Conservation (phyloP, 352 stramenopile genomes). For the Phytopythium delawarense region DNA sequence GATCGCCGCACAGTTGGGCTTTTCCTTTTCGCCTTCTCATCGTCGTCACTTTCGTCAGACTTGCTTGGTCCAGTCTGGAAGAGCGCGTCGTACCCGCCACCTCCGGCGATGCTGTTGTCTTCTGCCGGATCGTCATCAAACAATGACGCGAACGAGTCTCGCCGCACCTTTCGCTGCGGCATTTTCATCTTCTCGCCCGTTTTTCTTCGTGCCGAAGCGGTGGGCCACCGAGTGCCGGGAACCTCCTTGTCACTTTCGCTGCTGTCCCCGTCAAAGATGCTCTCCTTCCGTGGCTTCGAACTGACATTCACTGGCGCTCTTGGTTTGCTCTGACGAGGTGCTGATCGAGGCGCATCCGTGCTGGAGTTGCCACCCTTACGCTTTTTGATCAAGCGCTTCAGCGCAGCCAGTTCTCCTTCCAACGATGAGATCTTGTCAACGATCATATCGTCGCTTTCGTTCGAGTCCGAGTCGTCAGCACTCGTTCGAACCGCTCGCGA, state of each 20-base stretch:
- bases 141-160: slow-evolving; percentile 70
- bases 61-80: slow-evolving; percentile 30
- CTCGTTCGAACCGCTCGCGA: no score
- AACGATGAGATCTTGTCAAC: slow-evolving; percentile 79
- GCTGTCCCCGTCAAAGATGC: slow-evolving; percentile 67
- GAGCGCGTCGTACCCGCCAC: slow-evolving; percentile 49
- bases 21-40: slow-evolving; percentile 12
- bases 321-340: not conserved
- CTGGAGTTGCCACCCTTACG: slow-evolving; percentile 23
- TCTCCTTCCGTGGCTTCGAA: slow-evolving; percentile 37
- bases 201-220: slow-evolving; percentile 3
- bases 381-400: slow-evolving; percentile 67
- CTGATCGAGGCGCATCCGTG: not conserved
- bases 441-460: slow-evolving; percentile 65
- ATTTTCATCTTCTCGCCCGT: slow-evolving; percentile 11
- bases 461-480: slow-evolving; percentile 2
- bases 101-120: slow-evolving; percentile 16
- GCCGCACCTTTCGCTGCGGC: slow-evolving; percentile 20
- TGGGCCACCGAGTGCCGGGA: slow-evolving; percentile 9
- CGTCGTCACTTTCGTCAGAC: slow-evolving; percentile 14
- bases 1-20: slow-evolving; percentile 16
- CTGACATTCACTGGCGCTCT: not conserved
- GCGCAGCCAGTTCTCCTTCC: slow-evolving; percentile 51
- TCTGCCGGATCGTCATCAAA: slow-evolving; percentile 54
- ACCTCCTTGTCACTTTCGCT: slow-evolving; percentile 39